Evolutionary conservation across 1,284 basidiomycete species (phyloP), one percentile per base, ranked within the genome.

Genomic region (Cystobasidium sp.): DNA sequence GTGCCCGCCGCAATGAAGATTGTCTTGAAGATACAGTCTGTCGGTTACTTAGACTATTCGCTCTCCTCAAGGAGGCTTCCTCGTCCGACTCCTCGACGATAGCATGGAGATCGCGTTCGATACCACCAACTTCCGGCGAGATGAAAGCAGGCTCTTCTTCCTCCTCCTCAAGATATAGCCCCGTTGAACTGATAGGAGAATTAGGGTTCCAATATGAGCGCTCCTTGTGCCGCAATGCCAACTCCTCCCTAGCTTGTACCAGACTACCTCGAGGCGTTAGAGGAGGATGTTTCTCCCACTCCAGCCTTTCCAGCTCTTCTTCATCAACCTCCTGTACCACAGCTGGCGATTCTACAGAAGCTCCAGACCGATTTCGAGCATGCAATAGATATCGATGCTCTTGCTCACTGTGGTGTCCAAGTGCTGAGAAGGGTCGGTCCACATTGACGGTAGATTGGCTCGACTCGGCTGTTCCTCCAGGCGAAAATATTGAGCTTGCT

Each of bases 81-180:
- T 68, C 66, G n/a, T 68, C 66, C 53, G 66, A 68, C 43, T 58
- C 66, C 24, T 68, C 66, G 18, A 58, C 55, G n/a, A 68, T 68
- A 20, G 51, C 66, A 24, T 55, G 49, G 24, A 68, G 51, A 46
- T 53, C 55, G 16, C 66, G 51, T 37, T 47, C 61, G 8, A 49
- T 51, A 49, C 47, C 12, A 7, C 43, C 44, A 7, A 24, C 22
- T 43, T 51, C 61, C 61, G 49, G 49, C 49, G 49, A 51, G 20
- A 51, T 16, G 49, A 16, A 31, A 31, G 39, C 37, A 43, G 37
- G 56, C 9, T 31, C 43, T 6, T 6, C 43, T 18, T 31, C 37
- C 56, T 41, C 7, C 8, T 63, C 66, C 6, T 67, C 65, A 7
- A 58, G 37, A 43, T n/a, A n/a, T 12, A 6, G 6, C 8, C 1